These are phyloP conservation scores for Arabidopsis suecica DNA, from an alignment of 345 rosid species.

Conservation along the genomic window DNA sequence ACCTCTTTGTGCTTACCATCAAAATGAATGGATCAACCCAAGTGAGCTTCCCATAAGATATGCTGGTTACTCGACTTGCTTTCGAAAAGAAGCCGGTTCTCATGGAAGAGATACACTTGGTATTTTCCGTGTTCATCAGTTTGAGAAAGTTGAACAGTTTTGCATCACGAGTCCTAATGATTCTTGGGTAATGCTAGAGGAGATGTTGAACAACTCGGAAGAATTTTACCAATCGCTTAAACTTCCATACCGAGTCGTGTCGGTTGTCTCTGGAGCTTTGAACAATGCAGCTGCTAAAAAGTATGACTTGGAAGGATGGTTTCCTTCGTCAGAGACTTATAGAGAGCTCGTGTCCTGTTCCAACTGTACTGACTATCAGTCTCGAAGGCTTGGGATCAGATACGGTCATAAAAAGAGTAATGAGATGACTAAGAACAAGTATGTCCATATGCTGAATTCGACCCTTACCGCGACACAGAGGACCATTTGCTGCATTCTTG, in stretches of 20 bases:
- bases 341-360: slow-evolving; percentile 74
- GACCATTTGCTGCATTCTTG: slow-evolving; percentile 86
- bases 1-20: too few species aligned
- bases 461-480: slow-evolving; percentile 92
- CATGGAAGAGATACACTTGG: too few species aligned
- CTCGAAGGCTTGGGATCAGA: slow-evolving; percentile 80
- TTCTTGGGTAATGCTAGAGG: too few species aligned
- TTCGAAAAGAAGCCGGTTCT: too few species aligned
- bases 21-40: too few species aligned
- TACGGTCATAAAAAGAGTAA: slow-evolving; percentile 90
- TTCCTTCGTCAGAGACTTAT: slow-evolving; percentile 79
- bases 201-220: too few species aligned
- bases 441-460: slow-evolving; percentile 82
- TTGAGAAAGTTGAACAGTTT: too few species aligned
- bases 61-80: too few species aligned
- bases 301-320: slow-evolving; percentile 93
- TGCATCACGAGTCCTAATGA: too few species aligned
- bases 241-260: slow-evolving; percentile 75
- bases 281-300: slow-evolving; percentile 81
- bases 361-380: slow-evolving; percentile 59
- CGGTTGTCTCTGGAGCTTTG: slow-evolving; percentile 64
- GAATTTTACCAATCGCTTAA: slow-evolving; percentile 46
- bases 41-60: too few species aligned
- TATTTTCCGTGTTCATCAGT: too few species aligned
- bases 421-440: slow-evolving; percentile 66